These are phyloP conservation scores for Microbotryum saponariae DNA, from an alignment of 1,284 basidiomycete species.

Conservation along the genomic window DNA sequence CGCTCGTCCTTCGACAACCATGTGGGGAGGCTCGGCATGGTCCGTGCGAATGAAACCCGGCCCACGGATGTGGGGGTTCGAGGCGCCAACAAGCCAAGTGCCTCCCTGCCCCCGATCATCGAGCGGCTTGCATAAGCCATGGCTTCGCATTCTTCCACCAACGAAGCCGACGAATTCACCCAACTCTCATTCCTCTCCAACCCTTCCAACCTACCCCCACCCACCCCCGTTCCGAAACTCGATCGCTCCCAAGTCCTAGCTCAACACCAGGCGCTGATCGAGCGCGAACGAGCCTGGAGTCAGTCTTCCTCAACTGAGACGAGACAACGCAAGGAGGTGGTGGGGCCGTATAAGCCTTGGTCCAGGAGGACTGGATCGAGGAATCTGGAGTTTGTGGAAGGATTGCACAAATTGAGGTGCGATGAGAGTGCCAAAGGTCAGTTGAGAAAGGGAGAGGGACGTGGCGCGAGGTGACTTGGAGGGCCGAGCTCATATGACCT, in stretches of 20 bases:
- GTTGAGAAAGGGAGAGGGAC: neutral
- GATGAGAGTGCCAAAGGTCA: conserved; percentile 9
- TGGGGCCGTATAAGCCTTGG: conserved; percentile 10
- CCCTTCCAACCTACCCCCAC: neutral
- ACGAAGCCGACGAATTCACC: conserved; percentile 4
- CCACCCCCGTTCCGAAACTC: conserved; percentile 5
- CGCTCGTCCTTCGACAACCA: too few relatives aligned
- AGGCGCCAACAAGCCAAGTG: too few relatives aligned
- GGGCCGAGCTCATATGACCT: too few relatives aligned
- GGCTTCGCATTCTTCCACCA: too few relatives aligned
- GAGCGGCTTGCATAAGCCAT: too few relatives aligned
- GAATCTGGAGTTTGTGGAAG: neutral
- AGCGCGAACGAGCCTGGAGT: neutral
- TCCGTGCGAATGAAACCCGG: too few relatives aligned
- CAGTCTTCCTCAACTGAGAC: neutral
- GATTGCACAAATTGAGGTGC: neutral
- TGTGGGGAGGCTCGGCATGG: too few relatives aligned
- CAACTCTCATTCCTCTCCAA: neutral
- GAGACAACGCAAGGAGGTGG: conserved; percentile 8
- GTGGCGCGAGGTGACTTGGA: neutral
- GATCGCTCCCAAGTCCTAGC: conserved; percentile 5
- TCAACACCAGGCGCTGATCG: neutral
- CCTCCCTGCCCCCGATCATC: too few relatives aligned
- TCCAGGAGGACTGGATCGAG: neutral
- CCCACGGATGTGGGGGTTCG: too few relatives aligned